Percentiles rank a stretch among this genome's conserved stretches.
Conservation (phyloP, 202 grass and related monocot genomes). For the Cymbopogon flexuosus region DNA sequence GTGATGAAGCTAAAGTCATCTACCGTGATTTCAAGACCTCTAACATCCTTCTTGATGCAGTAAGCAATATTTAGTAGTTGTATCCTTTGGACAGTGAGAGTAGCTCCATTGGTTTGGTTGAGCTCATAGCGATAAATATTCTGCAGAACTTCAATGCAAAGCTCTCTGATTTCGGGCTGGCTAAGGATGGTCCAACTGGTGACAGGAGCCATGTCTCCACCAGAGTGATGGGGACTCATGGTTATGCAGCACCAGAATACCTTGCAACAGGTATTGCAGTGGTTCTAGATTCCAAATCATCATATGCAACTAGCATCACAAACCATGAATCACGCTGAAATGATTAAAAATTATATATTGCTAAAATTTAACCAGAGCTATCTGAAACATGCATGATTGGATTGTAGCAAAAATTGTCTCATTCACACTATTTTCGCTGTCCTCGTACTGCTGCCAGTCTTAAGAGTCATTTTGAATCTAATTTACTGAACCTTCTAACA, state of each 20-base stretch:
- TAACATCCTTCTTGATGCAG: constrained; percentile 75
- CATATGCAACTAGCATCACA: not conserved
- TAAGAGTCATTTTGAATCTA: constrained; percentile 10
- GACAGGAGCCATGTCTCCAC: constrained; percentile 90
- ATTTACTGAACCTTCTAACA: not conserved
- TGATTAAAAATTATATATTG: not conserved
- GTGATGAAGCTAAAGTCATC: constrained; percentile 78
- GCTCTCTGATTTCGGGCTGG: constrained; percentile 86
- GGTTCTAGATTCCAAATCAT: constrained; percentile 2
- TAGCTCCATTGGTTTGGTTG: not conserved
- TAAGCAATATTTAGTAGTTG: constrained; percentile 16
- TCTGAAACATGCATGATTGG: not conserved
- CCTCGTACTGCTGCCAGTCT: not conserved
- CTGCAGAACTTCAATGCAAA: constrained; percentile 71
- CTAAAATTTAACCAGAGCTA: not conserved
- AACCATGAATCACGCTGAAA: not conserved
- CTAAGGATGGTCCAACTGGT: constrained; percentile 75
- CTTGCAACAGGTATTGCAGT: constrained; percentile 62
- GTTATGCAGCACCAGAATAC: constrained; percentile 93
- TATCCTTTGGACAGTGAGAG: not conserved
- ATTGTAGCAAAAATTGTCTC: not conserved
- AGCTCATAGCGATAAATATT: constrained; percentile 16
- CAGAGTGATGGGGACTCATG: constrained; percentile 90
- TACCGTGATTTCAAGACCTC: constrained; percentile 97
- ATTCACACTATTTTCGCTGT: not conserved